Conservation (phyloP, 208 protist species). For the Lotmaria passim region DNA sequence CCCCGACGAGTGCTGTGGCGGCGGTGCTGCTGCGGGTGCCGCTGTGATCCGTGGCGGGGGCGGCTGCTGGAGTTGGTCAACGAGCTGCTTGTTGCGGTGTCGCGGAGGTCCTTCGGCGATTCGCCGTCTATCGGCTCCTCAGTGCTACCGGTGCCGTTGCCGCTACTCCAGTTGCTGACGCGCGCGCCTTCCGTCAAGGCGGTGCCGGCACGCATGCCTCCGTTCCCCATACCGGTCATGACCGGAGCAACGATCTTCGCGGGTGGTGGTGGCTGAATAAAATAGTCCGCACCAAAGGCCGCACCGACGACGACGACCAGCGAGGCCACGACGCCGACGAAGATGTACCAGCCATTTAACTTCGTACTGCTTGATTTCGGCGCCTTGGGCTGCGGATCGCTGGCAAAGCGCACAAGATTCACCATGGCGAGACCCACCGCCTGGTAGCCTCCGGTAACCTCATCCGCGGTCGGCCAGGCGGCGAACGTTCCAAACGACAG, state of each 20-base stretch:
- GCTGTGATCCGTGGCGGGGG: background rate
- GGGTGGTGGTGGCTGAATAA: constrained; percentile 62
- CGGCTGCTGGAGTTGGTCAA: background rate
- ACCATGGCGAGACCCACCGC: constrained; percentile 28
- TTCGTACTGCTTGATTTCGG: background rate
- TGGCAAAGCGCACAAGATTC: constrained; percentile 19
- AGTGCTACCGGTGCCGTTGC: background rate
- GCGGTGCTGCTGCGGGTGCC: background rate
- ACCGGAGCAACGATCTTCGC: constrained; percentile 42
- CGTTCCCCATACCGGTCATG: background rate
- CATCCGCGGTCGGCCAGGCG: background rate
- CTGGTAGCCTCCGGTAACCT: background rate
- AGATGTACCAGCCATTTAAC: constrained; percentile 37
- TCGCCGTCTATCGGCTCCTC: constrained; percentile 6
- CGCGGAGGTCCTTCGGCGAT: constrained; percentile 10
- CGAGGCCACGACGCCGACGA: constrained; percentile 45
- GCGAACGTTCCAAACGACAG: constrained; percentile 23
- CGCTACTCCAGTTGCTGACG: background rate
- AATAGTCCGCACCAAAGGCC: constrained; percentile 59
- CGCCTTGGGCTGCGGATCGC: background rate
- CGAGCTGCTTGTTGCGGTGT: constrained; percentile 10
- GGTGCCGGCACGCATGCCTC: constrained; percentile 18
- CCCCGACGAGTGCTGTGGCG: background rate
- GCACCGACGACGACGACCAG: constrained; percentile 42
- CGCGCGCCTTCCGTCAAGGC: constrained; percentile 1